phyloP scores from a whole-genome alignment of 331 rosid species.

The Arachis monticola region DNA sequence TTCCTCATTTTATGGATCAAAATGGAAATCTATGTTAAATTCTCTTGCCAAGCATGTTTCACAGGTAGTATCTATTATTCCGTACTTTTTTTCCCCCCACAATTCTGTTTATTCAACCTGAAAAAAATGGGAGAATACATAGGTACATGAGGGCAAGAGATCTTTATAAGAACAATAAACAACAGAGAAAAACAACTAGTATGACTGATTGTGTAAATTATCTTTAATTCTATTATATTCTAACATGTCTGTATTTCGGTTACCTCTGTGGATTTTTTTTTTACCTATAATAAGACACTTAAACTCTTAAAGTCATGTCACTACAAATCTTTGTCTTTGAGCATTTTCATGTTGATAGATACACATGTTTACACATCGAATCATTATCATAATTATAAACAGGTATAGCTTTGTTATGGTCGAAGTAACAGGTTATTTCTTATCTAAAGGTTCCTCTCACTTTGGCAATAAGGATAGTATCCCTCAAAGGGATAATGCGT shows the following conservation, averaged over 20 bases:
- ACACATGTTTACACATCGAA: background rate
- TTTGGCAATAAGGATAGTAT: constrained; percentile 74
- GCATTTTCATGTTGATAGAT: constrained; percentile 30
- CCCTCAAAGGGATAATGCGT: constrained; percentile 51
- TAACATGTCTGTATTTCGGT: background rate
- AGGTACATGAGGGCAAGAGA: too few species aligned
- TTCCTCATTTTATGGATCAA: constrained; percentile 57
- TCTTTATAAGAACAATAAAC: too few species aligned
- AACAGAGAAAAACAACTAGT: background rate
- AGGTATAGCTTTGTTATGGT: constrained; percentile 29
- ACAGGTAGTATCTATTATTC: constrained; percentile 60
- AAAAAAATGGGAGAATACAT: too few species aligned
- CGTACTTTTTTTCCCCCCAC: background rate
- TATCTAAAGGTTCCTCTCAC: constrained; percentile 81
- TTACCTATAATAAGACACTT: background rate
- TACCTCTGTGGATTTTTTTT: too few species aligned
- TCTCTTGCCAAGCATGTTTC: constrained; percentile 90
- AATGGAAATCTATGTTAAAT: constrained; percentile 73
- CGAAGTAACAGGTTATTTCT: constrained; percentile 45
- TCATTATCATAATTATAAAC: constrained; percentile 49
- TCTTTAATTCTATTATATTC: background rate
- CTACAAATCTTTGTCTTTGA: constrained; percentile 12
- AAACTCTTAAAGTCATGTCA: background rate
- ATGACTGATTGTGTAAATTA: background rate
- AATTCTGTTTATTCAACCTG: too few species aligned